Conservation (phyloP, 129 eudicot genomes). For the Ambrosia trifida region DNA sequence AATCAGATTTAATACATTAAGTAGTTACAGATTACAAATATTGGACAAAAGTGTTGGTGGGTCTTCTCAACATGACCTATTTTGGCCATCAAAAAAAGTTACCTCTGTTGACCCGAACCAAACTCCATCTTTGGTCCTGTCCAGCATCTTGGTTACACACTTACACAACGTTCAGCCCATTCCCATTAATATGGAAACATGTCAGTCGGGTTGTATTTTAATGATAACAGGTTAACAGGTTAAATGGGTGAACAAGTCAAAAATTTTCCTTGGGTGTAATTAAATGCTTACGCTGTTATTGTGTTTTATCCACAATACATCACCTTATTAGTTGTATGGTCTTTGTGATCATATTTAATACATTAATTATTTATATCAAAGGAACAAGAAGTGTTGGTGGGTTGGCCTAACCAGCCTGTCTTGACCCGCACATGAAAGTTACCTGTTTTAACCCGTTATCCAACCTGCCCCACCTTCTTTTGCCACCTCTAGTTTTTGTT, state of each 20-base stretch:
- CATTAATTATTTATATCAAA: neutral
- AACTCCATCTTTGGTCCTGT: neutral
- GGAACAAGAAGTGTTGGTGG: neutral
- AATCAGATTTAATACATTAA: neutral
- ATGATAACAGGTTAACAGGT: neutral
- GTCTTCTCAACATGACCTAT: too few relatives aligned
- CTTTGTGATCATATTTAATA: neutral
- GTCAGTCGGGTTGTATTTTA: neutral
- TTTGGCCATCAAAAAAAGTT: neutral
- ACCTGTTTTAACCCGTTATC: neutral
- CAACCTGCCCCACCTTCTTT: too few relatives aligned
- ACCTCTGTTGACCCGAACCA: conserved; percentile 4
- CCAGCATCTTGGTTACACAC: too few relatives aligned
- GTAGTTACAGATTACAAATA: neutral
- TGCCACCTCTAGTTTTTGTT: too few relatives aligned
- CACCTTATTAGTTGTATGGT: neutral
- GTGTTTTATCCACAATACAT: too few relatives aligned
- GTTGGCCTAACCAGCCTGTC: neutral
- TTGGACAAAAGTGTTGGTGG: neutral
- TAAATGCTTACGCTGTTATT: neutral
- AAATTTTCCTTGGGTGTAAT: neutral
- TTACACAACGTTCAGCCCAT: too few relatives aligned
- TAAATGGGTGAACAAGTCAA: neutral
- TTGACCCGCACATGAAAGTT: neutral
- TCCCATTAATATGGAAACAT: neutral